Base-by-base conservation (phyloP, 495 filamentous ascomycete species). In the Neurospora sp. region DNA sequence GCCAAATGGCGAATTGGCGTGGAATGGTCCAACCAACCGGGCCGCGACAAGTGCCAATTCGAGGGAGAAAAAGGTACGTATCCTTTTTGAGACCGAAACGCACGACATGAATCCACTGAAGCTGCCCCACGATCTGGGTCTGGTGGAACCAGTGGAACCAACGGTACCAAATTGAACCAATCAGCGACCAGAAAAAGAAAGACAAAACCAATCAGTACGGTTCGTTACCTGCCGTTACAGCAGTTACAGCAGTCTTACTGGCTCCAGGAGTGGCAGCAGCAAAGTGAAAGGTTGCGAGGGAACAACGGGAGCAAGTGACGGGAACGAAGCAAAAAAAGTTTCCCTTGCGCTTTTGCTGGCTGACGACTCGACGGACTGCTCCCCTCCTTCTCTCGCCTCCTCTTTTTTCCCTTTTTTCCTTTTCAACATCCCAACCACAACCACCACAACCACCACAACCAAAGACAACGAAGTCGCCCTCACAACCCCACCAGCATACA, bases 401-500 rank as follows among this genome's bases (percentile, higher is more conserved):
- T 78, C 71, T 73, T 73, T 69, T 76, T 76, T 76, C 75, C 79
- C 79, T 75, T 75, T 78, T 78, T 76, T 73, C 78, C 79, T 76
- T 77, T 54, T 27, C 54, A 31, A 66, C 54, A 66, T 66, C 54
- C 54, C 54, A 62, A 62, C 54, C 54, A 66, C 54, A 35, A 62
- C 27, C 20, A 59, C 48, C 48, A 31, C 48, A 59, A 59, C 48
- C 54, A 62, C 54, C 14, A 54, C 73, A 80, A 76, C 78, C 77
- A 77, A 76, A 91, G 88, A 90, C 90, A 90, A 89, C 88, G 87
- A 91, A 91, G 89, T 91, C 89, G 85, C 54, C 54, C 54, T 66
- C 85, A 82, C 84, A 89, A 87, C 77, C 75, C 75, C 77, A 79
- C 75, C 79, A 82, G 81, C 74, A 74, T 73, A 77, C 77, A 77